phyloP scores from a whole-genome alignment of 805 yeast genomes.

The Cyberlindnera maritima region DNA sequence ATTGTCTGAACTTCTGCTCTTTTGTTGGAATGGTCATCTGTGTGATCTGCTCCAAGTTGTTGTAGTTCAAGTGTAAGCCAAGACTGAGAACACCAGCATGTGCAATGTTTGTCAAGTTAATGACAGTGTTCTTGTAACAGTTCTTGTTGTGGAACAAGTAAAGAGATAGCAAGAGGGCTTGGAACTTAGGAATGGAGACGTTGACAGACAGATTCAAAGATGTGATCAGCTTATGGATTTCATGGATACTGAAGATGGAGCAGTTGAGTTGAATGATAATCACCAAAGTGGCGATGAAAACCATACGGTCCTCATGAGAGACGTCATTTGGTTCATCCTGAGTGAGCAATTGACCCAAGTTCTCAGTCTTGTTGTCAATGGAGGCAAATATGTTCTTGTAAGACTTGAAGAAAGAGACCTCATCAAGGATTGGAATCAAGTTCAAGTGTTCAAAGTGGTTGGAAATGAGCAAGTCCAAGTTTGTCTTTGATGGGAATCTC shows the following conservation, averaged over 20 bases:
- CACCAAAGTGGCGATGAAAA: conserved; percentile 35
- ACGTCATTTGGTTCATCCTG: conserved; percentile 1
- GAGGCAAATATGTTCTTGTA: conserved; percentile 20
- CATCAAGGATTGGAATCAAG: conserved; percentile 28
- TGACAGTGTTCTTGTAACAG: conserved; percentile 25
- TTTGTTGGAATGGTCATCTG: conserved; percentile 13
- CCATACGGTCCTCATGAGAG: conserved; percentile 30
- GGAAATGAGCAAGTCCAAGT: conserved; percentile 26
- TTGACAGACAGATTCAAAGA: conserved; percentile 19
- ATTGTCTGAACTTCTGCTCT: conserved; percentile 13
- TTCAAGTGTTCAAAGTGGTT: conserved; percentile 27
- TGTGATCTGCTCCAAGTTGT: conserved; percentile 19
- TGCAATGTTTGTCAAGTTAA: conserved; percentile 22
- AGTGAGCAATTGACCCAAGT: conserved; percentile 9
- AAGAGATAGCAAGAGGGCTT: conserved; percentile 21
- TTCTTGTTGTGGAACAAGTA: conserved; percentile 29
- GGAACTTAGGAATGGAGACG: conserved; percentile 22
- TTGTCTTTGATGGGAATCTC: conserved; percentile 29
- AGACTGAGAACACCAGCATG: conserved; percentile 24
- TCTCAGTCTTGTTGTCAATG: conserved; percentile 22
- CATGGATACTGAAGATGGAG: conserved; percentile 29
- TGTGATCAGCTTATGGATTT: conserved; percentile 25
- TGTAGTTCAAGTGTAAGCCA: conserved; percentile 29
- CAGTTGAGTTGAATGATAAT: conserved; percentile 32
- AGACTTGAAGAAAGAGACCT: conserved; percentile 21